These are phyloP conservation scores for Jimgerdemannia lactiflua DNA, from an alignment of 192 early-diverging fungal species.

Conservation along the genomic window DNA sequence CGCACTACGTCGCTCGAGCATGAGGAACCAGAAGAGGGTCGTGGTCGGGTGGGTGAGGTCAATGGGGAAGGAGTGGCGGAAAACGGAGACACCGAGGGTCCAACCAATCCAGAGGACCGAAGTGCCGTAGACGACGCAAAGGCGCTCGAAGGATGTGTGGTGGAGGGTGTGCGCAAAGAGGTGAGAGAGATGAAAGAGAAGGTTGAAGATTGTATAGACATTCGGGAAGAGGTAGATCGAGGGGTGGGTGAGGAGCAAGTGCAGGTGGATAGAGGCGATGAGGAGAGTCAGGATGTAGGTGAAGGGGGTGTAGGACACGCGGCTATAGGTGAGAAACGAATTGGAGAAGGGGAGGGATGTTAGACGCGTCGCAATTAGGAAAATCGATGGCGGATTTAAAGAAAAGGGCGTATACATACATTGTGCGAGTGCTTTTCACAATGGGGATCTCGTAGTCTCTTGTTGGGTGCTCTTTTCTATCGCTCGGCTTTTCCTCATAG, in stretches of 20 bases:
- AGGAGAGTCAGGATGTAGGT: constrained; percentile 23
- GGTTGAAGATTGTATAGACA: constrained; percentile 10
- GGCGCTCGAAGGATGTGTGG: constrained; percentile 38
- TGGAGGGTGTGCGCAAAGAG: constrained; percentile 40
- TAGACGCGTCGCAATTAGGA: too few relatives aligned
- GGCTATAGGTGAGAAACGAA: constrained; percentile 14
- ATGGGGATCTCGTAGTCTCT: too few relatives aligned
- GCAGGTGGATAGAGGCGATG: constrained; percentile 1
- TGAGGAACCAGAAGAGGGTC: constrained; percentile 38
- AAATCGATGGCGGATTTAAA: too few relatives aligned
- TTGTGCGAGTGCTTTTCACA: too few relatives aligned
- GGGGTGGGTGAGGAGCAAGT: constrained; percentile 13
- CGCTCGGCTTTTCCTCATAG: too few relatives aligned
- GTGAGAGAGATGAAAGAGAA: constrained; percentile 31
- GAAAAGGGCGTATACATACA: too few relatives aligned
- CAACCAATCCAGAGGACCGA: constrained; percentile 58
- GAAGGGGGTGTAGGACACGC: constrained; percentile 30
- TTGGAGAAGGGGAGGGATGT: too few relatives aligned
- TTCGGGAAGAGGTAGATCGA: constrained; percentile 28
- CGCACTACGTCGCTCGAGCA: constrained; percentile 45
- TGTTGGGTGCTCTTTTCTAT: too few relatives aligned
- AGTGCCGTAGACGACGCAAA: constrained; percentile 53
- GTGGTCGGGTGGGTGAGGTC: constrained; percentile 29
- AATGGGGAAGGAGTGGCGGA: constrained; percentile 36
- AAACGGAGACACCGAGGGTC: constrained; percentile 40